These are phyloP conservation scores for Parastagonospora avenae DNA, from an alignment of 2,329 filamentous ascomycete species.

Conservation along the genomic window DNA sequence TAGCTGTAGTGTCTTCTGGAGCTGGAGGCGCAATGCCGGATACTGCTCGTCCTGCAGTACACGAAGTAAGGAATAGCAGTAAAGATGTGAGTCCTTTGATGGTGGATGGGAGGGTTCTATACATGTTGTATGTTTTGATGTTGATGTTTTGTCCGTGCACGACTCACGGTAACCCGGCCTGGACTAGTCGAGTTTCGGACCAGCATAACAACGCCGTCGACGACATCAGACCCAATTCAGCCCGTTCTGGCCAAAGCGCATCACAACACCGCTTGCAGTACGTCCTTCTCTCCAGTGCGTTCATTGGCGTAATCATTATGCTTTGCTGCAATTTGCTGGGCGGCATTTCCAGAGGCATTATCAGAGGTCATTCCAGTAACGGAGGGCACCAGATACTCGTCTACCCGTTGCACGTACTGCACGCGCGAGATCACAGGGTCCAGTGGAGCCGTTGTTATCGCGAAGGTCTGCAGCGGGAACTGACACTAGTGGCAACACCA, in stretches of 20 bases:
- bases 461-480: background rate
- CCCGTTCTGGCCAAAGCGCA: conserved; percentile 23
- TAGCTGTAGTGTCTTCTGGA: conserved; percentile 13
- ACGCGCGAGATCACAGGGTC: conserved; percentile 35
- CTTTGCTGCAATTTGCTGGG: conserved; percentile 2
- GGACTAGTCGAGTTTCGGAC: conserved; percentile 28
- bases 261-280: conserved; percentile 17
- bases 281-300: conserved; percentile 7
- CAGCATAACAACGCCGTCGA: conserved; percentile 22
- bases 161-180: conserved; percentile 16
- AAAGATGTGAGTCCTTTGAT: conserved; percentile 43
- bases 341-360: background rate
- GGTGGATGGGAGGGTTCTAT: conserved; percentile 30
- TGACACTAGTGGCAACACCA: conserved; percentile 1
- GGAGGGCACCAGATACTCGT: conserved; percentile 8
- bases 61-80: conserved; percentile 42
- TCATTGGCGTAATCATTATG: conserved; percentile 8
- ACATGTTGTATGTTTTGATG: conserved; percentile 37
- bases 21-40: conserved; percentile 27
- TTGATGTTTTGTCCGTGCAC: conserved; percentile 16
- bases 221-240: conserved; percentile 21
- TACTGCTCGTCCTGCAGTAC: conserved; percentile 20
- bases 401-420: conserved; percentile 7
- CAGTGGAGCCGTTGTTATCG: conserved; percentile 5
- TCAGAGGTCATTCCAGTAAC: conserved; percentile 6